Base-by-base conservation (phyloP, 768 basidiomycete genomes). In the Rhizopogon vinicolor region DNA sequence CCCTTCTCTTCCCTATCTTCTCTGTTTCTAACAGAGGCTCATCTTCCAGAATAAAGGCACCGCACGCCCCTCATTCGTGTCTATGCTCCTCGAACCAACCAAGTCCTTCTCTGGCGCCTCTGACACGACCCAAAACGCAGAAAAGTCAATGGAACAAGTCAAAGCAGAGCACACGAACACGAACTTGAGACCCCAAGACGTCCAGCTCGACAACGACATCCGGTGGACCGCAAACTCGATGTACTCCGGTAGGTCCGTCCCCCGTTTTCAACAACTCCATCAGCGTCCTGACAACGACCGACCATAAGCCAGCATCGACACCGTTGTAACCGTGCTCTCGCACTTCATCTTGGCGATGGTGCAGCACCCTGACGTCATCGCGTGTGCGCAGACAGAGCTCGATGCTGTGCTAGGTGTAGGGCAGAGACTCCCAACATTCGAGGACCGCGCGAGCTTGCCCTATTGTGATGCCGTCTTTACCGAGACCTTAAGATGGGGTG, bases 191-290 rank as follows among this genome's bases (percentile, higher is more conserved):
- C 57, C 0, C 14, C 7, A 19, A 31, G 68, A 68, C 45, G 18
- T 44, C 12, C 65, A 68, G 53, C 79, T 78, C 44, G 85, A 87
- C 61, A 83, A 83, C 58, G 88, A 91, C 60, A 73, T 90, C 44
- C 85, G 86, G 56, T 88, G 87, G 86, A 83, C 86, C 1, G 89
- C 89, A n/a, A 89, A 90, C 66, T 89, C 87, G 31, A 89, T 91
- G 85, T 90, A 87, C 64, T 72, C 77, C 6, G 73, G 73, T 67
- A 65, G 60, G 72, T 63, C 41, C 39, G 55, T 3, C n/a, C 40
- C 18, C 14, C 8, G 53, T 29, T 12, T 33, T 25, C 25, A 25
- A 51, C 37, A 52, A 50, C 42, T 33, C 22, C 19, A 16, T 8
- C 12, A 28, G 16, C 16, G 35, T 12, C 7, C 14, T 42, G 31